phyloP scores from a whole-genome alignment of 202 grass and related monocot species.

The Dendrocalamus latiflorus region DNA sequence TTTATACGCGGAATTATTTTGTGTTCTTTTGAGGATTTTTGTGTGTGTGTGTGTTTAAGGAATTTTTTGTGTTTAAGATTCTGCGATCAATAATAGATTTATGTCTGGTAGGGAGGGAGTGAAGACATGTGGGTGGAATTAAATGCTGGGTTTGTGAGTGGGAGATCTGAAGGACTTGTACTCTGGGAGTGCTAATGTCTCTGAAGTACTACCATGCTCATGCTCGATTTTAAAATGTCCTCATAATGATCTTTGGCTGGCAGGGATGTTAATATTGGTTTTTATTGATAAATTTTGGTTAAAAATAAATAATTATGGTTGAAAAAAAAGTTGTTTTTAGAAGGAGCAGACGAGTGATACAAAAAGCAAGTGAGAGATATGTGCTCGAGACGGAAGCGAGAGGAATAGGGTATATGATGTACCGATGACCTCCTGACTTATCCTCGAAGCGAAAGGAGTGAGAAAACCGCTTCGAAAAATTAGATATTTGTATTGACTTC shows the following conservation, averaged over 20 bases:
- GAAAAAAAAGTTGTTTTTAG: too few species aligned
- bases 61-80: neutral
- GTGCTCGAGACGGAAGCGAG: too few species aligned
- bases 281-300: too few species aligned
- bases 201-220: neutral
- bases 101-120: neutral
- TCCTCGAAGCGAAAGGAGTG: too few species aligned
- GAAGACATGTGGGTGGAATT: constrained; percentile 31
- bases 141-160: constrained; percentile 27
- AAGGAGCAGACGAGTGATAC: too few species aligned
- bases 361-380: too few species aligned
- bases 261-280: too few species aligned
- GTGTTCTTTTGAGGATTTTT: neutral
- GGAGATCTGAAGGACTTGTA: neutral
- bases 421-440: too few species aligned
- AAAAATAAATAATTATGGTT: too few species aligned
- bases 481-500: too few species aligned
- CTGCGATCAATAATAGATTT: neutral
- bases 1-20: neutral
- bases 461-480: too few species aligned
- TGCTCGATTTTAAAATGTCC: neutral
- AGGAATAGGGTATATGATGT: too few species aligned
- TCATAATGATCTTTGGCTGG: neutral
- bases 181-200: neutral
- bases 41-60: neutral